Conservation (phyloP, 2,329 filamentous ascomycete genomes). For the Calonectria honghensis region DNA sequence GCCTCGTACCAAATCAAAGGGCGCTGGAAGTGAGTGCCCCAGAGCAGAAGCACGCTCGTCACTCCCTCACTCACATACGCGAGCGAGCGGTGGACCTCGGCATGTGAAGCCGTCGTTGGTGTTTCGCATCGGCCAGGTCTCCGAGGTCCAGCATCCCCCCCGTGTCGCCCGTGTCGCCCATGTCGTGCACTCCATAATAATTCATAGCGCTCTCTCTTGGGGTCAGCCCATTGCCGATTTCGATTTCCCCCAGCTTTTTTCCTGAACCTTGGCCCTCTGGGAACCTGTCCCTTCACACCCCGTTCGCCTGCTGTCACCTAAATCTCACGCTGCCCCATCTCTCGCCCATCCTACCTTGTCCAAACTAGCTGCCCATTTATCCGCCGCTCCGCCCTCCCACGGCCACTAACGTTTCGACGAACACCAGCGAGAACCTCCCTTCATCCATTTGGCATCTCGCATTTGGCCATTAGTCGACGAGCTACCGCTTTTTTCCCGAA, state of each 20-base stretch:
- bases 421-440: slow-evolving; percentile 1
- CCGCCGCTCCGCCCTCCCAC: slow-evolving; percentile 5
- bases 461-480: slow-evolving; percentile 6
- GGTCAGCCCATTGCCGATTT: slow-evolving; percentile 17
- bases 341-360: slow-evolving; percentile 10
- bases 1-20: too few species aligned
- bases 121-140: slow-evolving; percentile 51
- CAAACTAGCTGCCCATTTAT: slow-evolving; percentile 27
- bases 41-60: background rate
- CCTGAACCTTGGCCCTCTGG: background rate
- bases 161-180: background rate
- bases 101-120: slow-evolving; percentile 51
- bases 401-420: slow-evolving; percentile 17
- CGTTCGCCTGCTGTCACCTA: slow-evolving; percentile 18
- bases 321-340: slow-evolving; percentile 26
- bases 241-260: slow-evolving; percentile 29
- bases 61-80: background rate
- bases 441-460: slow-evolving; percentile 18
- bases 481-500: background rate
- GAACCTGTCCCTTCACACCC: slow-evolving; percentile 2
- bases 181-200: slow-evolving; percentile 22
- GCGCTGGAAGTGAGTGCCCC: background rate
- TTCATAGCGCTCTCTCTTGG: slow-evolving; percentile 16
- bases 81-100: slow-evolving; percentile 55
- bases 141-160: slow-evolving; percentile 39